phyloP scores from a whole-genome alignment of 2,329 filamentous ascomycete species.

The Ceratocystis harringtonii region DNA sequence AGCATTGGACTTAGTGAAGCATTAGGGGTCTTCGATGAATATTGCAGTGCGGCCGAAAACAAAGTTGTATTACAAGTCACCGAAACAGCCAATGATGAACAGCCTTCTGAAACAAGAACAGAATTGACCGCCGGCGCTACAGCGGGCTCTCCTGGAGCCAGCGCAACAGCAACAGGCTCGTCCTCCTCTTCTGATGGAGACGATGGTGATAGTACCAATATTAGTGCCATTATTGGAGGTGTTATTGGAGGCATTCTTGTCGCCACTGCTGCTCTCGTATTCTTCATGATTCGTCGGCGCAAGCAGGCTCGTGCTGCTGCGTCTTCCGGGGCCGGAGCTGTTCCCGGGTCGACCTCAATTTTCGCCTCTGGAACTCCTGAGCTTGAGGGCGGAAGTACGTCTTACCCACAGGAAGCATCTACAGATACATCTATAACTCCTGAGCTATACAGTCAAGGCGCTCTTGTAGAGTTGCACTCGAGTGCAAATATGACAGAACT shows the following conservation, averaged over 20 bases:
- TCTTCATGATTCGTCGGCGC: conserved; percentile 19
- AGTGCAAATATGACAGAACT: background rate
- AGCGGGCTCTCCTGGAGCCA: conserved; percentile 8
- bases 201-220: conserved; percentile 19
- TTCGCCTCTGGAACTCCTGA: conserved; percentile 8
- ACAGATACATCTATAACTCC: background rate
- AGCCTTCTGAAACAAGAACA: background rate
- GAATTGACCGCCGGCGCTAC: conserved; percentile 14
- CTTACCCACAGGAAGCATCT: background rate
- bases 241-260: conserved; percentile 22
- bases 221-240: conserved; percentile 25
- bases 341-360: background rate
- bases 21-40: conserved; percentile 31
- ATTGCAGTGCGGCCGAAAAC: conserved; percentile 35
- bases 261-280: conserved; percentile 23
- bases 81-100: conserved; percentile 23
- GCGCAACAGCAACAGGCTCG: conserved; percentile 6
- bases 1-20: conserved; percentile 33
- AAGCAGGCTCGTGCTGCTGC: background rate
- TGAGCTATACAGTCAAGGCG: conserved; percentile 28
- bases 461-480: background rate
- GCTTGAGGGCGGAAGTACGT: background rate
- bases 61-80: conserved; percentile 29
- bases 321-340: background rate
- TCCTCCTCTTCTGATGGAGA: conserved; percentile 9